These are phyloP conservation scores for Novymonas esmeraldas DNA, from an alignment of 208 protist genomes.

Conservation along the genomic window DNA sequence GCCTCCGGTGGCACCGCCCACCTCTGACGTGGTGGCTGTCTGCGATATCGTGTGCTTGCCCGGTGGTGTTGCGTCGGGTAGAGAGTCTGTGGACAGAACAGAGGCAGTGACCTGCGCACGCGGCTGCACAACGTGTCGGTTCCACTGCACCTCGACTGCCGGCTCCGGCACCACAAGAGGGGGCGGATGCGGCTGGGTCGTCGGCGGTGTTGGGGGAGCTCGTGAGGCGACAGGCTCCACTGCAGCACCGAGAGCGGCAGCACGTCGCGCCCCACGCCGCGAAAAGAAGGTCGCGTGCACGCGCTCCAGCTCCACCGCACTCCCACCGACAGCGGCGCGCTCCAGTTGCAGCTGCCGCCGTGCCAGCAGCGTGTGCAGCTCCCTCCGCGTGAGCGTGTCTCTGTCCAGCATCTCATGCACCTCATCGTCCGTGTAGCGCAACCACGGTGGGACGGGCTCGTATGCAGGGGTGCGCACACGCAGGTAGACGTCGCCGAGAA, in stretches of 20 bases:
- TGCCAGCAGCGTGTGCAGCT: background rate
- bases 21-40: background rate
- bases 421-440: constrained; percentile 15
- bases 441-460: constrained; percentile 36
- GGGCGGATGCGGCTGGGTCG: too few species aligned
- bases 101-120: background rate
- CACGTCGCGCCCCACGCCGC: too few species aligned
- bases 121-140: too few species aligned
- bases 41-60: background rate
- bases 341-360: background rate
- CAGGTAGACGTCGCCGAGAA: constrained; percentile 36
- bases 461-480: constrained; percentile 31
- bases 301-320: background rate
- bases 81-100: background rate
- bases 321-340: background rate
- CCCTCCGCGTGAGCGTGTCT: background rate
- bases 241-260: too few species aligned
- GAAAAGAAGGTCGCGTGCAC: constrained; percentile 16
- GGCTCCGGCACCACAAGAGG: too few species aligned
- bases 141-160: too few species aligned
- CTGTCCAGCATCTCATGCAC: background rate
- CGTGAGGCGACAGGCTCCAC: too few species aligned
- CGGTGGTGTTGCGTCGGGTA: background rate
- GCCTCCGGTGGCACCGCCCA: background rate
- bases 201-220: too few species aligned